Percentiles rank a stretch among this genome's conserved stretches.
Evolutionary conservation across 2,329 filamentous ascomycete species (phyloP).

Genomic region (Fusarium guadeloupense): DNA sequence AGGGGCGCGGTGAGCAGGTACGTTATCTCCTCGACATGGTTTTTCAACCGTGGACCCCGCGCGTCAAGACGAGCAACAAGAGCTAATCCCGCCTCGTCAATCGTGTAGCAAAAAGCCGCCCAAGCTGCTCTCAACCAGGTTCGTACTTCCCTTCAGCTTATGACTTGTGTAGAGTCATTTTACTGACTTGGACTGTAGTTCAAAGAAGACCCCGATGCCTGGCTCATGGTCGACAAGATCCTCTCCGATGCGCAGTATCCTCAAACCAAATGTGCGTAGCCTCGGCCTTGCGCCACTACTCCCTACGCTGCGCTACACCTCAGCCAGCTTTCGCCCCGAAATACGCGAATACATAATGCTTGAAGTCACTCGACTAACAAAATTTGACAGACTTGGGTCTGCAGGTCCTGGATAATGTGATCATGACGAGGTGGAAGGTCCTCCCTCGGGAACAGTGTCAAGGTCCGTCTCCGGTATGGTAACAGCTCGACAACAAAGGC

Average conservation of each 20-base stretch:
- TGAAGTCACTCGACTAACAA: conserved; percentile 40
- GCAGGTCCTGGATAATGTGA: conserved; percentile 97
- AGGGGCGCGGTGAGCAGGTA: conserved; percentile 93
- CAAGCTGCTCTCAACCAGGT: conserved; percentile 94
- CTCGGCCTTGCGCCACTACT: conserved; percentile 25
- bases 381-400: conserved; percentile 78
- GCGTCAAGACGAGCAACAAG: conserved; percentile 25
- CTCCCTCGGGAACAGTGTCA: conserved; percentile 95
- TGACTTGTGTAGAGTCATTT: background rate
- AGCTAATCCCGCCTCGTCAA: conserved; percentile 40
- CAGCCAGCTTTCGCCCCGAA: background rate
- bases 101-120: conserved; percentile 89
- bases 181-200: conserved; percentile 67
- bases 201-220: conserved; percentile 98
- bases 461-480: conserved; percentile 59
- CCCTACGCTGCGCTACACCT: conserved; percentile 3
- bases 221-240: conserved; percentile 97
- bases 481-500: conserved; percentile 1
- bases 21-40: conserved; percentile 44
- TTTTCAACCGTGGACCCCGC: conserved; percentile 37
- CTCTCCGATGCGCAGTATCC: conserved; percentile 91
- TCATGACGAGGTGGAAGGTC: conserved; percentile 99
- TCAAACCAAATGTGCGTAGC: conserved; percentile 88
- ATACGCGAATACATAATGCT: background rate
- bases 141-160: conserved; percentile 49